phyloP scores from a whole-genome alignment of 441 rosid genomes.

The Theobroma grandiflorum region DNA sequence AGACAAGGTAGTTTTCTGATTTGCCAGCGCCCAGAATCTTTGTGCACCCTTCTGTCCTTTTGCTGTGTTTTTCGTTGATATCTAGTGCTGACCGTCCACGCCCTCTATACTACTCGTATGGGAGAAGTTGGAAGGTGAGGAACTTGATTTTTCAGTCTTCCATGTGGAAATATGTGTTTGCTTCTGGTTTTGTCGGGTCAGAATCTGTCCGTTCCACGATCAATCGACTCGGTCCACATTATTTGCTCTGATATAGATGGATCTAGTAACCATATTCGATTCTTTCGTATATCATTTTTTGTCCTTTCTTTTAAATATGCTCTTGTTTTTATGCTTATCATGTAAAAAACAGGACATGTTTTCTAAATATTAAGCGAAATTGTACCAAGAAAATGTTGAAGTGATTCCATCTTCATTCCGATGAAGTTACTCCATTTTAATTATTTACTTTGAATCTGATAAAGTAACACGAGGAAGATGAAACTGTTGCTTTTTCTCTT shows the following conservation, averaged over 20 bases:
- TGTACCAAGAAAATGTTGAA: neutral
- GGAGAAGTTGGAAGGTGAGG: neutral
- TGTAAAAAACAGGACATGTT: too few species aligned
- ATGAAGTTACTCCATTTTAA: too few species aligned
- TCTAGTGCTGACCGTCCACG: neutral
- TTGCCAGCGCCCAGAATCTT: neutral
- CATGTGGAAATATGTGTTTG: conserved; percentile 8
- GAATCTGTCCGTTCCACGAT: neutral
- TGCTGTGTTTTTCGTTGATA: neutral
- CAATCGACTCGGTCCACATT: neutral
- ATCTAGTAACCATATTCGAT: neutral
- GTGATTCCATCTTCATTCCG: neutral
- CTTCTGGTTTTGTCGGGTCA: neutral
- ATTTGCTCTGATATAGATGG: neutral
- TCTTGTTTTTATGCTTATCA: neutral
- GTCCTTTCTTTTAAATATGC: neutral
- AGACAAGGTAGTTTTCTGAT: neutral
- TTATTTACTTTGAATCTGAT: too few species aligned
- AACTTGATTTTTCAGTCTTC: neutral
- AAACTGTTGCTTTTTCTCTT: neutral
- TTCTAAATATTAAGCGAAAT: too few species aligned
- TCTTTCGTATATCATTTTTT: neutral
- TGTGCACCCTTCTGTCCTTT: neutral
- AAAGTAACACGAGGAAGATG: neutral
- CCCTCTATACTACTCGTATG: neutral